Conservation (phyloP, 345 rosid genomes). For the Theobroma cacao region DNA sequence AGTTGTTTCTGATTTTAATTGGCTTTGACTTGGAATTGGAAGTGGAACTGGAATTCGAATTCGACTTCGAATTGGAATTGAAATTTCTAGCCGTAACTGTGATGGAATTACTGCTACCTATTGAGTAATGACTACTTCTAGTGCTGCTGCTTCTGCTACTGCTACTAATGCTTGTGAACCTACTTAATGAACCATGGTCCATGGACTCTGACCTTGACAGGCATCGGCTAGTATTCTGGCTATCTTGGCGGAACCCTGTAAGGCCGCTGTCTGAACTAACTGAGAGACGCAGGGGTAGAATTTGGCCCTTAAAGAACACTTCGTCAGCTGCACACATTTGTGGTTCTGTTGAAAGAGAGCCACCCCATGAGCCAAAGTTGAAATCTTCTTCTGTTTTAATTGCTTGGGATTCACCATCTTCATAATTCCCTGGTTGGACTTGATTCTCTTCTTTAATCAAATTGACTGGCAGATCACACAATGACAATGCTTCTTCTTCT, state of each 20-base stretch:
- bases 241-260: slow-evolving; percentile 5
- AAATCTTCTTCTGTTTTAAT: slow-evolving; percentile 42
- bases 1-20: slow-evolving; percentile 38
- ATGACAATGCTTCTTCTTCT: slow-evolving; percentile 69
- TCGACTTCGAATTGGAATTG: background rate
- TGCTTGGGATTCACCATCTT: slow-evolving; percentile 16
- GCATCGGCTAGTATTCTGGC: slow-evolving; percentile 21
- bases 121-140: slow-evolving; percentile 22
- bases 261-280: slow-evolving; percentile 45
- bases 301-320: slow-evolving; percentile 66
- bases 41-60: background rate
- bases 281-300: slow-evolving; percentile 64
- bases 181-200: slow-evolving; percentile 31
- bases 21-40: slow-evolving; percentile 27
- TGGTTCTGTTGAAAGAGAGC: slow-evolving; percentile 35
- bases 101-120: background rate
- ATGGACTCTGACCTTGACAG: slow-evolving; percentile 55
- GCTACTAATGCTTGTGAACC: slow-evolving; percentile 27
- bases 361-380: slow-evolving; percentile 49
- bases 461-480: slow-evolving; percentile 60
- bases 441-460: slow-evolving; percentile 20
- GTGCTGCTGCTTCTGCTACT: slow-evolving; percentile 49
- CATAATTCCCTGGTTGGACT: background rate
- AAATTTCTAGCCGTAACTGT: background rate
- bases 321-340: slow-evolving; percentile 80